Base-by-base conservation (phyloP, 257 asterid species). In the Agastache rugosa region DNA sequence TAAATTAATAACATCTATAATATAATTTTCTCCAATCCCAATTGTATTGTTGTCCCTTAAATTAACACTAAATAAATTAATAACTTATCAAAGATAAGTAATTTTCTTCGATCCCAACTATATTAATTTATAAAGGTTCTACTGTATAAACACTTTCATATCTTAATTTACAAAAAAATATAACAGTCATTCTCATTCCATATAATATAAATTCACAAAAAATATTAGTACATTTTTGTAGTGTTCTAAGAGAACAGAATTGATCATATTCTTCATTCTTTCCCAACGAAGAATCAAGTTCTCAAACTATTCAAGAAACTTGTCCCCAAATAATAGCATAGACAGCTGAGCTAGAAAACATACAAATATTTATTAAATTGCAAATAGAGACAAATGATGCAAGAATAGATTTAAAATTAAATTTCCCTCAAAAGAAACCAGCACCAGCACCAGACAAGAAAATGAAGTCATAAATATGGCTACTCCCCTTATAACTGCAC, bases 321-420 rank as follows among this genome's bases (percentile, higher is more conserved):
- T 72, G 35, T 42, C 63, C 51, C 19, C 35, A 66, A 44, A 34
- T 42, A 75, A 62, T 69, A 34, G 19, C 63, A 70, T 29, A 45
- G 39, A 11, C 67, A 71, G 69, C 73, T 62, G 60, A 71, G 69
- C 73, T 62, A 67, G 22, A 60, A 76, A 61, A 50, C 7, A 72
- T 25, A 22, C 17, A 54, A 51, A 53, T 41, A 1, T 9, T 58
- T 48, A 39, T 51, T 67, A 23, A 51, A 55, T 29, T 19, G 44
- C 69, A 60, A 35, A 65, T 11, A n/a, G 47, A 56, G 47, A 48
- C 61, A 72, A 60, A 27, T 31, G 11, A 76, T 71, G 34, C 76
- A 76, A 54, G 65, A 56, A 68, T 68, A 73, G 54, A 78, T 37
- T n/a, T 50, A 58, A 75, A 23, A 39, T 11, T 37, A 60, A 67